These are phyloP conservation scores for Verticillium albo-atrum DNA, from an alignment of 2,329 filamentous ascomycete genomes.

Conservation along the genomic window DNA sequence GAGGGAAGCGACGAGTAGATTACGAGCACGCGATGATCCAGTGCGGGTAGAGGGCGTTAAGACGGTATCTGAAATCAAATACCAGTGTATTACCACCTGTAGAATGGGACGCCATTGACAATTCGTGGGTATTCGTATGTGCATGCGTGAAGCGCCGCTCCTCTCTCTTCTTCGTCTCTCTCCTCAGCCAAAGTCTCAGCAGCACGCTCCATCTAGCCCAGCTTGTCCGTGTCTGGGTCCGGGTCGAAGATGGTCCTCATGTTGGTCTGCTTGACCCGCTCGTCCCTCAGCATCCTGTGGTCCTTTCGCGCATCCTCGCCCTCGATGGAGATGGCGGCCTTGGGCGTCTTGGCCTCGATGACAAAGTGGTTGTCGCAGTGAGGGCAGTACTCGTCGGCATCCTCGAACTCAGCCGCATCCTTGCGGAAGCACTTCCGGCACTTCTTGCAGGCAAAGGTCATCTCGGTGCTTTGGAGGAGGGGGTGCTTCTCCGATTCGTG, in stretches of 20 bases:
- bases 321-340: conserved; percentile 80
- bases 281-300: conserved; percentile 88
- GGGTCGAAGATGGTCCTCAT: conserved; percentile 70
- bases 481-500: conserved; percentile 72
- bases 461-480: conserved; percentile 74
- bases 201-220: conserved; percentile 52
- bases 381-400: conserved; percentile 97
- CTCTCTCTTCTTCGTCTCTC: conserved; percentile 1
- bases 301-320: conserved; percentile 86
- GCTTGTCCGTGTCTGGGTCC: conserved; percentile 66
- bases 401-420: conserved; percentile 86
- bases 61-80: conserved; percentile 14
- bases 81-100: conserved; percentile 33
- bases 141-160: background rate
- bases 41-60: conserved; percentile 9
- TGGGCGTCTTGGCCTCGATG: conserved; percentile 79
- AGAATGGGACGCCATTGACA: conserved; percentile 14
- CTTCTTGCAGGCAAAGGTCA: conserved; percentile 97
- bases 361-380: conserved; percentile 99
- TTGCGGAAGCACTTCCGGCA: conserved; percentile 98
- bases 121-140: conserved; percentile 1
- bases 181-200: conserved; percentile 4
- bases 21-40: conserved; percentile 3
- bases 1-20: conserved; percentile 24
- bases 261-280: conserved; percentile 59